phyloP scores from a whole-genome alignment of 2,329 filamentous ascomycete genomes.

The Penicillium sp. region DNA sequence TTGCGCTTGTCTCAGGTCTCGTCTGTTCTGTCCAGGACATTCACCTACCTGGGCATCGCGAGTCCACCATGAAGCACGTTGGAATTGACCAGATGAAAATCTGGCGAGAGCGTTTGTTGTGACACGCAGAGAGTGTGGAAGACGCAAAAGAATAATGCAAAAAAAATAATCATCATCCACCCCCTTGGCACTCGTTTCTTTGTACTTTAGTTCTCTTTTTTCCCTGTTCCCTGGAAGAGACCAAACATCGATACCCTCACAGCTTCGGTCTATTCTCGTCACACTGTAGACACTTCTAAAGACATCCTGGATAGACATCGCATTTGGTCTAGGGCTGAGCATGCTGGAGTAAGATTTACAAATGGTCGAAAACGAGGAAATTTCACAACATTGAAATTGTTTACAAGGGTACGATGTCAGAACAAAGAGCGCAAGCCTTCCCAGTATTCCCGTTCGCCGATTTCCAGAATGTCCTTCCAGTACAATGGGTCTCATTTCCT shows the following conservation, averaged over 20 bases:
- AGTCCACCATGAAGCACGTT: neutral
- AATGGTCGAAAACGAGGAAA: neutral
- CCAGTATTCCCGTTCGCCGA: conserved; percentile 10
- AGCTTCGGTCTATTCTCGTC: conserved; percentile 19
- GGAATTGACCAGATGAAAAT: neutral
- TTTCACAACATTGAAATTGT: neutral
- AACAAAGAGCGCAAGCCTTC: conserved; percentile 12
- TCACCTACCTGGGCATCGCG: neutral
- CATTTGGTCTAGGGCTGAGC: neutral
- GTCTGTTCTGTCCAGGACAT: neutral
- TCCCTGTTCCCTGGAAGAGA: conserved; percentile 22
- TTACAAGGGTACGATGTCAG: conserved; percentile 9
- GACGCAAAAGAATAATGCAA: conserved; percentile 15
- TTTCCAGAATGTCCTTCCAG: conserved; percentile 1
- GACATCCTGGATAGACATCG: neutral
- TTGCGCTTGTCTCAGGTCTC: neutral
- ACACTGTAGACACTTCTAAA: neutral
- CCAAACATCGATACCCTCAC: conserved; percentile 38
- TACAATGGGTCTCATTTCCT: neutral
- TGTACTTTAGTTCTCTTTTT: conserved; percentile 30
- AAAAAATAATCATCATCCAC: conserved; percentile 15
- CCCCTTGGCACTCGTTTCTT: conserved; percentile 17
- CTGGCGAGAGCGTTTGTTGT: conserved; percentile 5
- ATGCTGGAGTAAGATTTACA: neutral
- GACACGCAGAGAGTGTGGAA: conserved; percentile 10